These are phyloP conservation scores for Lachnellula willkommii DNA, from an alignment of 2,329 filamentous ascomycete genomes.

Conservation along the genomic window DNA sequence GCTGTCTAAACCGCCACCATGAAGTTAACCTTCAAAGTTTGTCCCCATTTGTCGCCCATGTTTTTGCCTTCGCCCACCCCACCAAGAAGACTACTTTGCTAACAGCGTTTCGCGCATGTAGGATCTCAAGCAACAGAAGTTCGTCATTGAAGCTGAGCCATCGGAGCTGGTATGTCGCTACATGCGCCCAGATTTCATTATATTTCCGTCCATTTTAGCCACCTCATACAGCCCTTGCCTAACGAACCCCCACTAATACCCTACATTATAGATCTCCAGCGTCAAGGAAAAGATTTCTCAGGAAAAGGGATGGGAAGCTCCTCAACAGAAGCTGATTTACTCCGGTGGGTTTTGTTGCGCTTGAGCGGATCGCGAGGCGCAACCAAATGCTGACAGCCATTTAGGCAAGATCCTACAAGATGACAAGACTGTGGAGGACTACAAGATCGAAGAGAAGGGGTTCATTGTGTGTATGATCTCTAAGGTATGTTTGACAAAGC, in stretches of 20 bases:
- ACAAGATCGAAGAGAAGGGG: conserved; percentile 99
- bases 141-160: conserved; percentile 90
- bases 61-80: conserved; percentile 12
- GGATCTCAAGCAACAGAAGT: conserved; percentile 99
- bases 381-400: conserved; percentile 25
- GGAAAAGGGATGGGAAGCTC: conserved; percentile 91
- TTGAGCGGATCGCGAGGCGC: not conserved
- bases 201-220: not conserved
- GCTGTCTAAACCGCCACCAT: conserved; percentile 41
- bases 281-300: conserved; percentile 89
- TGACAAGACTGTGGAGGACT: conserved; percentile 91
- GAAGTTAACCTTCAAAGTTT: conserved; percentile 69
- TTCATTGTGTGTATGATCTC: conserved; percentile 98
- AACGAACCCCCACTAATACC: conserved; percentile 8
- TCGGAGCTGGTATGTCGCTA: conserved; percentile 70
- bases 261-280: conserved; percentile 62
- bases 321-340: conserved; percentile 94
- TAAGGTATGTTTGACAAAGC: conserved; percentile 59
- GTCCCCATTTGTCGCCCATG: conserved; percentile 17
- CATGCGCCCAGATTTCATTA: not conserved
- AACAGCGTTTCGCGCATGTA: conserved; percentile 36
- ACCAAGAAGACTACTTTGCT: conserved; percentile 22
- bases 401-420: conserved; percentile 97
- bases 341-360: conserved; percentile 61
- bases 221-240: not conserved